Base-by-base conservation (phyloP, 768 basidiomycete genomes). In the Naganishia vaughanmartiniae region DNA sequence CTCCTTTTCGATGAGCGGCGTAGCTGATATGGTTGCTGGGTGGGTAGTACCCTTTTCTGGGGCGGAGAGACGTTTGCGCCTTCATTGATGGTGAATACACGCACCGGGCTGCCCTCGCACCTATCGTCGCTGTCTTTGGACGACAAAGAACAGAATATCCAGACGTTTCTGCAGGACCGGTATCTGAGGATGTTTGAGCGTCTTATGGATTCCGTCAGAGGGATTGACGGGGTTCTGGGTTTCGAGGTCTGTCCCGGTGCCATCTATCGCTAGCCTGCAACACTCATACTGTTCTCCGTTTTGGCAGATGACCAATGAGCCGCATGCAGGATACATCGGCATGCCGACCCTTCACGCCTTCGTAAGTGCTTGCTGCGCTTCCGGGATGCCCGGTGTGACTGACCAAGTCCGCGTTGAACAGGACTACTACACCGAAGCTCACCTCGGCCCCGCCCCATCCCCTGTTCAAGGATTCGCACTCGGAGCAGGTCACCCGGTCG, bases 351-450 rank as follows among this genome's bases (percentile, higher is more conserved):
- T 96, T 54, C 89, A 96, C 74, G 83, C 84, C 10, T 97, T 92
- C 75, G 77, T 78, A 51, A 33, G 79, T 73, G 1, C 0, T 12
- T 2, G 10, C 17, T 54, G 21, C 0, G 53, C 54, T 28, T 21
- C 14, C 26, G 6, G 31, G 5, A 58, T 31, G 28, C 10, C 24
- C 7, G 30, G 6, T 26, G 5, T 3, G 24, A 39, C 26, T 63
- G 12, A 24, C 31, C 57, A 60, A 31, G n/a, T 51, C 6, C 21
- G 19, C 15, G 12, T 21, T 4, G 33, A 45, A 28, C 66, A 79
- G 82, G 89, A 97, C 81, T 96, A 96, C 79, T 95, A 93, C 72
- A 93, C 92, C 2, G 93, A 97, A 76, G 86, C 98, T 15, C 94
- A 96, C 75, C 85, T 97, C 45, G 81, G 81, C 28, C 73, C 78